Conservation (phyloP, 129 eudicot species). For the Mikania micrantha region DNA sequence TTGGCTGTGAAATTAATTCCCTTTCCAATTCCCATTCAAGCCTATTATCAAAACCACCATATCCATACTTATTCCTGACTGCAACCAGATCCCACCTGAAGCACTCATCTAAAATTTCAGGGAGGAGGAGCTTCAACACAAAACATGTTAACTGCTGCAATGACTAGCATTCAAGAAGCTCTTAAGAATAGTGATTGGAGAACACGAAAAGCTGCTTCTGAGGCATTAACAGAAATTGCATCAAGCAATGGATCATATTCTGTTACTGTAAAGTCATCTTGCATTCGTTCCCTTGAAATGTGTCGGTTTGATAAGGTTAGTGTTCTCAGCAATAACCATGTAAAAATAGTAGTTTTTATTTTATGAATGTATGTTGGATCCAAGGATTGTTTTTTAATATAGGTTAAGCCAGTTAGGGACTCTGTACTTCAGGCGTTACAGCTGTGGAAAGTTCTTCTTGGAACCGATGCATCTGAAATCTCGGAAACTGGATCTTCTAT, state of each 20-base stretch:
- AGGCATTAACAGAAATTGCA: constrained; percentile 70
- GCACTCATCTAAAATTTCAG: no score
- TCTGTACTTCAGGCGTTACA: constrained; percentile 74
- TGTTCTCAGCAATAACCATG: neutral
- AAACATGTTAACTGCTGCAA: constrained; percentile 51
- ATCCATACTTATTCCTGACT: no score
- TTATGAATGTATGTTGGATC: constrained; percentile 17
- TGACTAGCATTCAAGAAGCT: constrained; percentile 79
- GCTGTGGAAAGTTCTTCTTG: constrained; percentile 70
- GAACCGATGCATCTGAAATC: constrained; percentile 56
- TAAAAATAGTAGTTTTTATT: neutral
- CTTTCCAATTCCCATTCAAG: no score
- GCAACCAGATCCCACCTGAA: no score
- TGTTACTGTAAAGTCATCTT: constrained; percentile 55
- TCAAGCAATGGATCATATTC: constrained; percentile 57
- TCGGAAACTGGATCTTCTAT: constrained; percentile 82
- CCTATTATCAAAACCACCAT: no score
- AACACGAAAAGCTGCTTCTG: constrained; percentile 79
- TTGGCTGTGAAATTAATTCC: no score
- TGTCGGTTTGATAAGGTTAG: constrained; percentile 92
- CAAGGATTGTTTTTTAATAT: constrained; percentile 9
- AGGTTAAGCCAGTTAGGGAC: constrained; percentile 98
- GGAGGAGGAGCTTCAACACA: constrained; percentile 82
- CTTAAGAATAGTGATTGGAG: constrained; percentile 82
- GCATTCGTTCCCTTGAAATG: constrained; percentile 68